phyloP scores from a whole-genome alignment of 2,329 filamentous ascomycete species.

The Diaporthe velutina region DNA sequence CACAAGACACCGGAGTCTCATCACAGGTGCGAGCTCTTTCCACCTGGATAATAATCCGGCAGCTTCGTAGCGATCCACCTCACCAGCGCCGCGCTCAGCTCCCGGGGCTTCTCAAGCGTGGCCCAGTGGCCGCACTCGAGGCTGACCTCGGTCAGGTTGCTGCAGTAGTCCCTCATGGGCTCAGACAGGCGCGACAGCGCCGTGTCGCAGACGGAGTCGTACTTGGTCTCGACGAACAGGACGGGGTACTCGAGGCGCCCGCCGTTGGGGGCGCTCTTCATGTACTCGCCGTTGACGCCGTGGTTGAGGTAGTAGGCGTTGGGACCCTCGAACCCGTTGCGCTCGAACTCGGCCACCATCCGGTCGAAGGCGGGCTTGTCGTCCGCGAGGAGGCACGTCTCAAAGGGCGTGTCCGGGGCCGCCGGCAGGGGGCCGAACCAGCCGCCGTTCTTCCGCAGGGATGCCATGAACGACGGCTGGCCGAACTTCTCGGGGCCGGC shows the following conservation, averaged over 20 bases:
- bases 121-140: slow-evolving; percentile 53
- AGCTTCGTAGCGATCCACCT: slow-evolving; percentile 41
- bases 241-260: slow-evolving; percentile 52
- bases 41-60: not conserved
- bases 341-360: slow-evolving; percentile 49
- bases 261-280: slow-evolving; percentile 44
- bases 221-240: slow-evolving; percentile 51
- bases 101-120: slow-evolving; percentile 46
- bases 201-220: slow-evolving; percentile 54
- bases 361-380: slow-evolving; percentile 41
- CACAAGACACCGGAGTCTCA: not conserved
- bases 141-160: slow-evolving; percentile 53
- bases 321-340: slow-evolving; percentile 52
- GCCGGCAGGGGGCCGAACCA: slow-evolving; percentile 39
- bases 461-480: slow-evolving; percentile 29
- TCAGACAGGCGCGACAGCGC: slow-evolving; percentile 50
- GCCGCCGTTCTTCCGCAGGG: slow-evolving; percentile 38
- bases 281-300: slow-evolving; percentile 55
- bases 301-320: slow-evolving; percentile 55
- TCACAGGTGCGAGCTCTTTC: not conserved
- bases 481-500: not conserved
- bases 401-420: slow-evolving; percentile 24
- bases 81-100: slow-evolving; percentile 44
- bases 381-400: slow-evolving; percentile 24
- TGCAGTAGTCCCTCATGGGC: slow-evolving; percentile 50